These are phyloP conservation scores for Gossypium turneri DNA, from an alignment of 345 rosid genomes.

Conservation along the genomic window DNA sequence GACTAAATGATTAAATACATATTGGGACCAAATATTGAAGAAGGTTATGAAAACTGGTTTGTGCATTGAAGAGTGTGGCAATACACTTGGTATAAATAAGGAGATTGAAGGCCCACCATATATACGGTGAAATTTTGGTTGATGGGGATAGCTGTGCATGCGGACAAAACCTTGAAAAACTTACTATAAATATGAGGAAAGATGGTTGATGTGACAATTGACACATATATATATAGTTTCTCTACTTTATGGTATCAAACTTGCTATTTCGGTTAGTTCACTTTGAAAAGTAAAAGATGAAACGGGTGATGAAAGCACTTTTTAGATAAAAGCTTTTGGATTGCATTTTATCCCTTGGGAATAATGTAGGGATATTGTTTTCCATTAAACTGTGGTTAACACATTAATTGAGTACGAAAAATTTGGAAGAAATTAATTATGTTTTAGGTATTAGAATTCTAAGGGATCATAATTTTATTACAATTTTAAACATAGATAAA, in stretches of 20 bases:
- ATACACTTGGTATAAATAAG: slow-evolving; percentile 38
- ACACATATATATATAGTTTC: neutral
- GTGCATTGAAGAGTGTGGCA: slow-evolving; percentile 15
- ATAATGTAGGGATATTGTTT: too few species aligned
- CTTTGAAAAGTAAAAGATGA: slow-evolving; percentile 19
- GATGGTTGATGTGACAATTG: slow-evolving; percentile 4
- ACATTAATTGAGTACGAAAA: too few species aligned
- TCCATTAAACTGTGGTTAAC: too few species aligned
- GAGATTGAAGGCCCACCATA: slow-evolving; percentile 20
- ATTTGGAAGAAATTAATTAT: too few species aligned
- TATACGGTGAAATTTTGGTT: slow-evolving; percentile 36
- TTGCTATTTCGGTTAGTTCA: slow-evolving; percentile 15
- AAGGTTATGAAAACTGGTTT: slow-evolving; percentile 9
- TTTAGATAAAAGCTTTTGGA: too few species aligned
- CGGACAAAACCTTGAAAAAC: slow-evolving; percentile 28
- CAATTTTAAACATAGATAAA: too few species aligned
- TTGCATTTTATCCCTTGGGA: too few species aligned
- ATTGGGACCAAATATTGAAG: slow-evolving; percentile 5
- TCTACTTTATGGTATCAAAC: slow-evolving; percentile 3
- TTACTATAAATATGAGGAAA: slow-evolving; percentile 13
- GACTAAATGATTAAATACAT: neutral
- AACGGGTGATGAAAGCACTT: neutral
- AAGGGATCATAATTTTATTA: too few species aligned
- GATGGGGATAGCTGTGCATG: slow-evolving; percentile 29
- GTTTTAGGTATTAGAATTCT: too few species aligned